phyloP scores from a whole-genome alignment of 2,329 filamentous ascomycete genomes.

The Curvularia hawaiiensis region DNA sequence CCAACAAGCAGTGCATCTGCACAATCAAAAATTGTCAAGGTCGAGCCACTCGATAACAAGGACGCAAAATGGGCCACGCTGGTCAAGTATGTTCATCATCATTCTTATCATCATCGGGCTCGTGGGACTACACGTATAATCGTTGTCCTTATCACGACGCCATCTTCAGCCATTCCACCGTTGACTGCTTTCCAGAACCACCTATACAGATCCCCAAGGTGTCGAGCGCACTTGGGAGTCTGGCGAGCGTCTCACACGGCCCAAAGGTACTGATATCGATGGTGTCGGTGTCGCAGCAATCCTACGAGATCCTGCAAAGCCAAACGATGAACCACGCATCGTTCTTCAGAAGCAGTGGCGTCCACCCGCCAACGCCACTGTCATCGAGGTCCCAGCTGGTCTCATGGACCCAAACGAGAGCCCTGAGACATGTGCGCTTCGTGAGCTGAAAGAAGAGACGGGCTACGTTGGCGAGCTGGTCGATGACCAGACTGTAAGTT shows the following conservation, averaged over 20 bases:
- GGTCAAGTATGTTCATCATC: conserved; percentile 39
- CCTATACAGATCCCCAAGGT: conserved; percentile 67
- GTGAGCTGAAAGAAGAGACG: conserved; percentile 68
- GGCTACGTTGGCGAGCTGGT: conserved; percentile 61
- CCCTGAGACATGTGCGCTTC: conserved; percentile 61
- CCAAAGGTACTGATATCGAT: conserved; percentile 66
- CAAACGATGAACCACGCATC: conserved; percentile 40
- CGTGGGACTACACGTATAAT: neutral
- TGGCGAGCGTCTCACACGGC: conserved; percentile 71
- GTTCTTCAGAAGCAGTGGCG: conserved; percentile 60
- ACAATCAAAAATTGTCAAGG: conserved; percentile 43
- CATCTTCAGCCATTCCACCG: neutral
- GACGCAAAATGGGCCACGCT: conserved; percentile 50
- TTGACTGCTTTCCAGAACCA: conserved; percentile 36
- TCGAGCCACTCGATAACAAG: conserved; percentile 44
- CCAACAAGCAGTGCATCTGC: conserved; percentile 13
- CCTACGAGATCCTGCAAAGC: conserved; percentile 50
- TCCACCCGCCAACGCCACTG: conserved; percentile 63
- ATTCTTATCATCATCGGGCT: no score
- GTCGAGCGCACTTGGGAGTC: conserved; percentile 71
- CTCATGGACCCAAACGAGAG: conserved; percentile 65
- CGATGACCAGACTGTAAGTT: conserved; percentile 24
- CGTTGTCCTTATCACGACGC: neutral
- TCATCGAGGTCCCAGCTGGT: conserved; percentile 67
- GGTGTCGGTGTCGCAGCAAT: conserved; percentile 76